Evolutionary conservation across 2,329 filamentous ascomycete genomes (phyloP), one percentile per base, ranked within the genome.

Genomic region (Dactylellina drechsleri): DNA sequence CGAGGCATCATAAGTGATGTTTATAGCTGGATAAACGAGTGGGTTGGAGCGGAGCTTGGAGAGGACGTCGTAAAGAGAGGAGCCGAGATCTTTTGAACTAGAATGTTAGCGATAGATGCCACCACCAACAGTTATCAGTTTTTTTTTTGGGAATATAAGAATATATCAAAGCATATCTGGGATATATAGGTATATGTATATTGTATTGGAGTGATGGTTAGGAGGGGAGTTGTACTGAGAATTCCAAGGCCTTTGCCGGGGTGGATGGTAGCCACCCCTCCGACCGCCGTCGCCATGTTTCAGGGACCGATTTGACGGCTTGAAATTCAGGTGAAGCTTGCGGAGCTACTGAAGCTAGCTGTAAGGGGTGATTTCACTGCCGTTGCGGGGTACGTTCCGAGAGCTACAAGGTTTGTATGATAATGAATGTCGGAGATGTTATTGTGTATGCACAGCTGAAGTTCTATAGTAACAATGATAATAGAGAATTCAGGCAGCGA

Each of bases 41-140:
- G 97, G 90, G 81, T 96, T 92, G 62, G 92, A 90, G 81, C 97
- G 98, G 80, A 98, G 86, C 62, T 92, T 90, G 28, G 91, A 93
- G 74, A 98, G 84, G 79, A 96, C 87, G 80, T 97, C 92, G 83
- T 98, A 93, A 41, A 99, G 87, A 1, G 93, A 97, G 77, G 92
- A 91, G 67, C 95, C 95, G 70, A 99, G 89, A 58, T 90, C 93
- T 96, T 81, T 60, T 26, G 52, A 56, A 61, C 47, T 62, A 41
- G 36, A 53, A 36, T 31, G 58, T 71, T 36, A 36, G 31, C 31
- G 31, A 36, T 4, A 36, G 10, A 36, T 36, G 10, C 31, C 31
- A 36, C 5, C 31, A 36, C 2, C 31, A 36, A 10, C 52, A 71
- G 58, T 50, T 13, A 28, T 54, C 23, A 52, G 49, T 40, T 53